Evolutionary conservation across 202 grass and related monocot species (phyloP).

Genomic region (Hordeum pubiflorum): DNA sequence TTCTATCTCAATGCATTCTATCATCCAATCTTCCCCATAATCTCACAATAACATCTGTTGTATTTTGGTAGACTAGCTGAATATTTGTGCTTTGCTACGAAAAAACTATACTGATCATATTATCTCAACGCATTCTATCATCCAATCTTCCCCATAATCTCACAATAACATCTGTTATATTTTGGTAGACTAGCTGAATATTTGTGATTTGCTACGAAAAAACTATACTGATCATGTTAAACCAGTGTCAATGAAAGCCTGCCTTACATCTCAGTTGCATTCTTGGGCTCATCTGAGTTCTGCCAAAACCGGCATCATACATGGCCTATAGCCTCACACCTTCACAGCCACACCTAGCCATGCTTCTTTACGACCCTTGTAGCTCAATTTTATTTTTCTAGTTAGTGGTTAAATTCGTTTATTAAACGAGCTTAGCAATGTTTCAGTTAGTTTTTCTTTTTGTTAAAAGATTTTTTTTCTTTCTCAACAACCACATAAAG

Average conservation of each 20-base stretch:
- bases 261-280: neutral
- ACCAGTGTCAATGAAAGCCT: neutral
- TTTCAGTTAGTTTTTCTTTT: neutral
- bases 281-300: neutral
- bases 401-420: neutral
- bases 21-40: neutral
- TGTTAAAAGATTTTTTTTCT: conserved; percentile 12
- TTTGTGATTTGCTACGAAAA: neutral
- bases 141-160: neutral
- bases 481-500: neutral
- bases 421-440: neutral
- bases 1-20: neutral
- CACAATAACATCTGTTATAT: conserved; percentile 6
- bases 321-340: neutral
- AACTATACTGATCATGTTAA: neutral
- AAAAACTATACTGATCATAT: neutral
- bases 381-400: neutral
- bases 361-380: neutral
- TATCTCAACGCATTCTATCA: neutral
- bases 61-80: neutral
- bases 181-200: neutral
- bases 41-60: conserved; percentile 10
- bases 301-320: neutral
- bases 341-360: neutral
- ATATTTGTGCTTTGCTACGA: neutral